A percentile compares a stretch with the other conserved stretches of the same genome.
Evolutionary conservation across 768 basidiomycete species (phyloP).

Genomic region (Lentinula sp.): DNA sequence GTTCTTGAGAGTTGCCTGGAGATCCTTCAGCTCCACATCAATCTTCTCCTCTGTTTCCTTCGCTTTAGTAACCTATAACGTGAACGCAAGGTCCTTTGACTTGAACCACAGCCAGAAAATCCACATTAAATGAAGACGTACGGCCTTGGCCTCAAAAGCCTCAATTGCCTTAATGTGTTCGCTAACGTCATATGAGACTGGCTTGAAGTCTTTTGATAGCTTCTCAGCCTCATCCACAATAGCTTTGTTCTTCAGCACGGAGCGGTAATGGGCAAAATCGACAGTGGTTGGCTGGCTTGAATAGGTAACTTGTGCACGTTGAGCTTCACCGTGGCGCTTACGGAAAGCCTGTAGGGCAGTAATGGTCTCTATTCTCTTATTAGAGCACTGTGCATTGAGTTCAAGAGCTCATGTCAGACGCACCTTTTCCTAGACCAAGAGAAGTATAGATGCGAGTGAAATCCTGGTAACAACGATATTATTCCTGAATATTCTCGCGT

Average conservation of each 20-base stretch:
- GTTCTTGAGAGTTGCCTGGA: slow-evolving; percentile 91
- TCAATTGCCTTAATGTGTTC: slow-evolving; percentile 93
- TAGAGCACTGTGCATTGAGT: not conserved
- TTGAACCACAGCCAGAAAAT: slow-evolving; percentile 3
- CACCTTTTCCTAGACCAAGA: slow-evolving; percentile 83
- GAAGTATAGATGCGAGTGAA: slow-evolving; percentile 79
- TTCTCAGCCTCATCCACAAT: slow-evolving; percentile 93
- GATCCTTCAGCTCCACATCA: slow-evolving; percentile 82
- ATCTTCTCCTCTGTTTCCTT: slow-evolving; percentile 88
- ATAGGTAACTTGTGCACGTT: slow-evolving; percentile 60
- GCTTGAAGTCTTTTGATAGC: slow-evolving; percentile 82
- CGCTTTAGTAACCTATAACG: slow-evolving; percentile 75
- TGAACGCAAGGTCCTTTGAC: not conserved
- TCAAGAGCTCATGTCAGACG: slow-evolving; percentile 14
- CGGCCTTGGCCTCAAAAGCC: slow-evolving; percentile 94
- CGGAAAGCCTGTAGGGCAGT: slow-evolving; percentile 91
- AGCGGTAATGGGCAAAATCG: slow-evolving; percentile 89
- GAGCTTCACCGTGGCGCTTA: slow-evolving; percentile 89
- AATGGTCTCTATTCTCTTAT: slow-evolving; percentile 67
- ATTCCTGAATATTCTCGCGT: slow-evolving; percentile 6
- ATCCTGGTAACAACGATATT: slow-evolving; percentile 41
- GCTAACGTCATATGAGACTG: slow-evolving; percentile 87
- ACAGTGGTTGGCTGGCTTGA: slow-evolving; percentile 72
- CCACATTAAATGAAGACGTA: slow-evolving; percentile 35
- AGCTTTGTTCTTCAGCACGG: slow-evolving; percentile 85